phyloP scores from a whole-genome alignment of 768 basidiomycete genomes.

The Auricularia heimuer region DNA sequence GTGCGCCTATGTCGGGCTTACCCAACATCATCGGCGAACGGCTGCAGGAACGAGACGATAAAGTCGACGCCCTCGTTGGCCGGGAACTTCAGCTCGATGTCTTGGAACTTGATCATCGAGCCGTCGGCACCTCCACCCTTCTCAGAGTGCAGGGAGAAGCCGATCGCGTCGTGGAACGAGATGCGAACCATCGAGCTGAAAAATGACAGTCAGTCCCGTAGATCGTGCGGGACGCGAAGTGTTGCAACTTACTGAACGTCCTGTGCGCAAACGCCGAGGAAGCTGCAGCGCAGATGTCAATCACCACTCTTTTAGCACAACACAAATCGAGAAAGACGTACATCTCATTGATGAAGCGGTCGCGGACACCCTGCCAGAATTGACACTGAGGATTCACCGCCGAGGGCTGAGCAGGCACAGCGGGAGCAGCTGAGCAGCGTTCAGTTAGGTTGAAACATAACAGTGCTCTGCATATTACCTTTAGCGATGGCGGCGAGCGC shows the following conservation, averaged over 20 bases:
- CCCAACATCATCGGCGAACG: background rate
- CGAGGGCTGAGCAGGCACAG: background rate
- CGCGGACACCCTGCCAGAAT: background rate
- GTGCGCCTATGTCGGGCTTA: background rate
- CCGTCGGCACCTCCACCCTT: conserved; percentile 16
- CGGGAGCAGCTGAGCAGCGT: background rate
- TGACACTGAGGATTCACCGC: background rate
- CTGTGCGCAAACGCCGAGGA: background rate
- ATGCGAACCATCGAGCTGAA: too few species aligned
- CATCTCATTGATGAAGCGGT: background rate
- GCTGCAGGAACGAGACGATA: conserved; percentile 9
- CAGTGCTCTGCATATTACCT: background rate
- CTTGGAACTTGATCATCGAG: conserved; percentile 6
- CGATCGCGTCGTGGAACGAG: background rate
- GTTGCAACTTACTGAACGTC: background rate
- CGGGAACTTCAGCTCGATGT: conserved; percentile 5
- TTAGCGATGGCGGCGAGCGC: background rate
- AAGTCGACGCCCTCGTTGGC: conserved; percentile 11
- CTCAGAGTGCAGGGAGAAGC: background rate
- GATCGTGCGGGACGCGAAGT: background rate
- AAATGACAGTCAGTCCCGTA: background rate
- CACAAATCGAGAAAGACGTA: background rate
- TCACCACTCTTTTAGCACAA: background rate
- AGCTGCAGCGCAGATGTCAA: background rate
- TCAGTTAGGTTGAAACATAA: background rate